Percentiles rank a stretch among this genome's conserved stretches.
phyloP scores from a whole-genome alignment of 768 basidiomycete species.

The Termitomyces sp. region DNA sequence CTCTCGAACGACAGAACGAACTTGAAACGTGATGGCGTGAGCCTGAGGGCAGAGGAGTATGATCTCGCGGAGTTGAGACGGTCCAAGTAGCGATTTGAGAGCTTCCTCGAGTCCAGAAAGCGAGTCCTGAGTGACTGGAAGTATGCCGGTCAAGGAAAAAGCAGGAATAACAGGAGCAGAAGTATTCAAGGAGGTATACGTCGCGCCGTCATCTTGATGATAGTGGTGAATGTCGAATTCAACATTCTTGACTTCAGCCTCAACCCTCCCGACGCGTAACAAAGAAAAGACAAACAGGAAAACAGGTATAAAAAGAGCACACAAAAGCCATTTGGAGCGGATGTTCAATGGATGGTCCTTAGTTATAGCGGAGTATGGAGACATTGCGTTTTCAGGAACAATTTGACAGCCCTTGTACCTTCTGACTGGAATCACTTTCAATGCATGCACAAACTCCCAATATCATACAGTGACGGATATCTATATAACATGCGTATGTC shows the following conservation, averaged over 20 bases:
- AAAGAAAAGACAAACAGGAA: slow-evolving; percentile 6
- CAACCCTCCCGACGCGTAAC: neutral
- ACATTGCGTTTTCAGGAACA: neutral
- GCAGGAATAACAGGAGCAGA: slow-evolving; percentile 13
- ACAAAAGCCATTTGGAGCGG: slow-evolving; percentile 7
- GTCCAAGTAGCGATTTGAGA: slow-evolving; percentile 37
- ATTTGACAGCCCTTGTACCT: neutral
- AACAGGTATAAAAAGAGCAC: slow-evolving; percentile 7
- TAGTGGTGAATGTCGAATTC: slow-evolving; percentile 1
- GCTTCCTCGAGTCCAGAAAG: slow-evolving; percentile 29
- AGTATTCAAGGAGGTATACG: slow-evolving; percentile 5
- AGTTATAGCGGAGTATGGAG: neutral
- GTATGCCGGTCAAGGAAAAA: slow-evolving; percentile 42
- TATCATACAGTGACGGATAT: neutral
- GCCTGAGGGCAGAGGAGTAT: slow-evolving; percentile 43
- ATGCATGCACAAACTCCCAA: neutral
- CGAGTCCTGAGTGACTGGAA: slow-evolving; percentile 42
- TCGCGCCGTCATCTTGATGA: slow-evolving; percentile 7
- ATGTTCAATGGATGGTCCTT: neutral
- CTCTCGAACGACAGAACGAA: slow-evolving; percentile 32
- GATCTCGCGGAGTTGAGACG: slow-evolving; percentile 40
- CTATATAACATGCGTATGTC: neutral
- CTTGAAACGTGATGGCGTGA: slow-evolving; percentile 27
- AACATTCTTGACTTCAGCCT: slow-evolving; percentile 2
- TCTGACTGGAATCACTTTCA: neutral